Evolutionary conservation across 1,284 basidiomycete species (phyloP), one percentile per base, ranked within the genome.

Genomic region (Tranzscheliella williamsii): DNA sequence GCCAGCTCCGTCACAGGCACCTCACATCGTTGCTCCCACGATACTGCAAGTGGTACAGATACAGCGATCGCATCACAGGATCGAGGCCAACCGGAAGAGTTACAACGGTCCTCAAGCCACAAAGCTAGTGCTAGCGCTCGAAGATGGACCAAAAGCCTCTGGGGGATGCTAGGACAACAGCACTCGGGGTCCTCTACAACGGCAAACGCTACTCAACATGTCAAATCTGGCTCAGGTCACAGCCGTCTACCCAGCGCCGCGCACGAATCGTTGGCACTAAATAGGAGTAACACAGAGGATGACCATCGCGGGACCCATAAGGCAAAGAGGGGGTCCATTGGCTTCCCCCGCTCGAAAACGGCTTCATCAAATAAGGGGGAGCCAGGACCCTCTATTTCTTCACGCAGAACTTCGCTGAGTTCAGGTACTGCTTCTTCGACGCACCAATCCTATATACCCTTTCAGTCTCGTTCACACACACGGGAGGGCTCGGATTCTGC

Each of bases 141-240:
- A 15, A 56, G 50, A 21, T 65, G 65, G 65, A 58, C 49, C 1
- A 64, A 56, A 39, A 52, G 55, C 38, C 34, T 67, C 18, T 67
- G 65, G 65, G 61, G 65, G 6, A 63, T 53, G 47, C 39, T 60
- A n/a, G n/a, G n/a, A n/a, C n/a, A n/a, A n/a, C n/a, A n/a, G n/a
- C n/a, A n/a, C n/a, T n/a, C n/a, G n/a, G n/a, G n/a, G n/a, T n/a
- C n/a, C n/a, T n/a, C n/a, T n/a, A n/a, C n/a, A n/a, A n/a, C n/a
- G n/a, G n/a, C n/a, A n/a, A n/a, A n/a, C n/a, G n/a, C n/a, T n/a
- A n/a, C n/a, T n/a, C n/a, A n/a, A n/a, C n/a, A n/a, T n/a, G n/a
- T n/a, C n/a, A n/a, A n/a, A n/a, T n/a, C n/a, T n/a, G n/a, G n/a
- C n/a, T n/a, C n/a, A n/a, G n/a, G n/a, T n/a, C n/a, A n/a, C n/a